phyloP scores from a whole-genome alignment of 1,284 basidiomycete species.

The Moesziomyces globuligerus region DNA sequence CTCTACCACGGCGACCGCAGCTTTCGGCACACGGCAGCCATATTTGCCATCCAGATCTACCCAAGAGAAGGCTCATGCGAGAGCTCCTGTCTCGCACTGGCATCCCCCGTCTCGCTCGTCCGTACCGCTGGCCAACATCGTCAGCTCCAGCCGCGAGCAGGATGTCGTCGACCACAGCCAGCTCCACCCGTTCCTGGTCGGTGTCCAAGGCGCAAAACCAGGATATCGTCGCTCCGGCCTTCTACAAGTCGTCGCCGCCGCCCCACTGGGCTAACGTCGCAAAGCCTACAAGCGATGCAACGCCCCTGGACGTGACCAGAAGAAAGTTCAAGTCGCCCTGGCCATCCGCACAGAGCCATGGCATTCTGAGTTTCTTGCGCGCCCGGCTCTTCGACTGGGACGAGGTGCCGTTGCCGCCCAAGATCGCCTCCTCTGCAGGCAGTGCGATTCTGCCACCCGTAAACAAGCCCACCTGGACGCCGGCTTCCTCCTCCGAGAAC shows the following conservation, averaged over 20 bases:
- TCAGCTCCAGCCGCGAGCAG: slow-evolving; percentile 6
- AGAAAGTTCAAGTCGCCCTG: slow-evolving; percentile 52
- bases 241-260: slow-evolving; percentile 43
- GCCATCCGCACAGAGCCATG: slow-evolving; percentile 30
- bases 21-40: background rate
- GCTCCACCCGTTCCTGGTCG: slow-evolving; percentile 14
- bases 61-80: slow-evolving; percentile 16
- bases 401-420: slow-evolving; percentile 41
- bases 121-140: background rate
- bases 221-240: slow-evolving; percentile 32
- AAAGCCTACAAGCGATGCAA: slow-evolving; percentile 5
- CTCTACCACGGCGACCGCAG: too few relatives aligned
- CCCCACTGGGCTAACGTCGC: slow-evolving; percentile 45
- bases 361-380: slow-evolving; percentile 42
- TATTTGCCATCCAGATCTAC: background rate
- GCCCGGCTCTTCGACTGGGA: slow-evolving; percentile 56
- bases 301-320: slow-evolving; percentile 8
- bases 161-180: slow-evolving; percentile 27
- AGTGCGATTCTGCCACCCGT: slow-evolving; percentile 32
- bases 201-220: slow-evolving; percentile 19
- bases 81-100: slow-evolving; percentile 1
- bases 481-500: background rate
- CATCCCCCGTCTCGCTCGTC: slow-evolving; percentile 8
- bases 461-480: slow-evolving; percentile 29
- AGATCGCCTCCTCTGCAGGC: slow-evolving; percentile 13